Percentiles rank a stretch among this genome's conserved stretches.
phyloP scores from a whole-genome alignment of 2,329 filamentous ascomycete species.

The Aureobasidium subglaciale region DNA sequence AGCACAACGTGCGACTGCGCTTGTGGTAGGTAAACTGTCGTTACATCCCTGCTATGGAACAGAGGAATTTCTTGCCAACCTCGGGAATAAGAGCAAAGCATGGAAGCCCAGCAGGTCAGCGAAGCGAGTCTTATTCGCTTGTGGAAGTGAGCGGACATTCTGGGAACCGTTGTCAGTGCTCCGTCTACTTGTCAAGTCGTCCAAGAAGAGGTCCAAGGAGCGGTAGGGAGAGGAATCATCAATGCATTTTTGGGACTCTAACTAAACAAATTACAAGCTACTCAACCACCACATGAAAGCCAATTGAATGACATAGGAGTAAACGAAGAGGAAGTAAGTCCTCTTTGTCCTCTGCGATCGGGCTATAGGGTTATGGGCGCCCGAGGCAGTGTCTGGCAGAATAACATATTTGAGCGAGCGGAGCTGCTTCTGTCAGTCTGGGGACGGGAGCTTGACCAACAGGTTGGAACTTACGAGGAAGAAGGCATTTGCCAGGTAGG shows the following conservation, averaged over 20 bases:
- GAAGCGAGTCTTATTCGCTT: too few species aligned
- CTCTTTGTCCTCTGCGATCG: slow-evolving; percentile 78
- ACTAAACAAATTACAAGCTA: slow-evolving; percentile 30
- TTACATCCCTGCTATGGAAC: too few species aligned
- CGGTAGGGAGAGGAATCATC: neutral
- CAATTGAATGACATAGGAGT: slow-evolving; percentile 90
- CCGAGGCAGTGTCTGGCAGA: slow-evolving; percentile 62
- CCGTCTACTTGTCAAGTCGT: too few species aligned
- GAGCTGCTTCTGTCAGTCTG: slow-evolving; percentile 49
- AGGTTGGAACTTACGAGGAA: slow-evolving; percentile 64
- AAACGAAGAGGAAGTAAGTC: slow-evolving; percentile 87
- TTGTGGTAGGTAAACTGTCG: too few species aligned
- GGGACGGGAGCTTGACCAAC: neutral
- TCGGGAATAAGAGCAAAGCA: too few species aligned
- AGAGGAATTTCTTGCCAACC: too few species aligned
- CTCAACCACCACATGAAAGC: slow-evolving; percentile 85
- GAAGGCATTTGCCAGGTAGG: slow-evolving; percentile 87
- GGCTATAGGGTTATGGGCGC: slow-evolving; percentile 60
- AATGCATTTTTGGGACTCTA: neutral
- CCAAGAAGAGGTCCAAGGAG: neutral
- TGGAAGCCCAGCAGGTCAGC: too few species aligned
- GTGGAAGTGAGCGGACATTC: too few species aligned
- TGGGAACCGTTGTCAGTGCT: too few species aligned
- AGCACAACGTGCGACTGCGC: too few species aligned
- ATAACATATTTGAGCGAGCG: slow-evolving; percentile 94